These are phyloP conservation scores for Allantophomopsis cytisporea DNA, from an alignment of 2,329 filamentous ascomycete genomes.

Conservation along the genomic window DNA sequence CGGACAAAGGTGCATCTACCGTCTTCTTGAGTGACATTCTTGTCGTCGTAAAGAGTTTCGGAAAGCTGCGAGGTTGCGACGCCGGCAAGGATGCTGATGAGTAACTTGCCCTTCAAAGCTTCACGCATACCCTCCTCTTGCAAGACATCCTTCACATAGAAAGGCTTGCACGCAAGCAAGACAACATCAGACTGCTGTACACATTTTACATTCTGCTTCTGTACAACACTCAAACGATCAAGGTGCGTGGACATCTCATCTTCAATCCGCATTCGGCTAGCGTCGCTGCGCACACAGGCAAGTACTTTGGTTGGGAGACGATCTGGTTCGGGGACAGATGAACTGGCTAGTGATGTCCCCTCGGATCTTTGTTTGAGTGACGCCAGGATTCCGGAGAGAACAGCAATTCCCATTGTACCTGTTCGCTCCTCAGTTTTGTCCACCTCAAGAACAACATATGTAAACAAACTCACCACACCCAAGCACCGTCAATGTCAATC, in stretches of 20 bases:
- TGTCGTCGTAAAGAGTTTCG: constrained; percentile 42
- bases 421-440: neutral
- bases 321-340: constrained; percentile 32
- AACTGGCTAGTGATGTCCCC: constrained; percentile 23
- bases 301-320: constrained; percentile 64
- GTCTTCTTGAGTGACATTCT: constrained; percentile 20
- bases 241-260: constrained; percentile 50
- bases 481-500: constrained; percentile 64
- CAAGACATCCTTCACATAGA: constrained; percentile 58
- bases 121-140: constrained; percentile 52
- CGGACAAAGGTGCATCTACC: constrained; percentile 49
- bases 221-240: constrained; percentile 48
- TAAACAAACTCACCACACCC: constrained; percentile 56
- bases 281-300: constrained; percentile 62
- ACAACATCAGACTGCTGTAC: constrained; percentile 58
- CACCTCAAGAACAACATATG: neutral
- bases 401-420: constrained; percentile 80
- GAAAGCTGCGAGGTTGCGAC: constrained; percentile 59
- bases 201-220: constrained; percentile 58
- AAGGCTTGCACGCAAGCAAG: constrained; percentile 70
- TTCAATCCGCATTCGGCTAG: constrained; percentile 56
- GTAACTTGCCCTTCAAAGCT: constrained; percentile 64
- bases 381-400: constrained; percentile 66
- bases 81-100: constrained; percentile 73
- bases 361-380: constrained; percentile 39